Evolutionary conservation across 495 filamentous ascomycete genomes (phyloP), one percentile per base, ranked within the genome.

Genomic region (Sphaerosporella brunnea): DNA sequence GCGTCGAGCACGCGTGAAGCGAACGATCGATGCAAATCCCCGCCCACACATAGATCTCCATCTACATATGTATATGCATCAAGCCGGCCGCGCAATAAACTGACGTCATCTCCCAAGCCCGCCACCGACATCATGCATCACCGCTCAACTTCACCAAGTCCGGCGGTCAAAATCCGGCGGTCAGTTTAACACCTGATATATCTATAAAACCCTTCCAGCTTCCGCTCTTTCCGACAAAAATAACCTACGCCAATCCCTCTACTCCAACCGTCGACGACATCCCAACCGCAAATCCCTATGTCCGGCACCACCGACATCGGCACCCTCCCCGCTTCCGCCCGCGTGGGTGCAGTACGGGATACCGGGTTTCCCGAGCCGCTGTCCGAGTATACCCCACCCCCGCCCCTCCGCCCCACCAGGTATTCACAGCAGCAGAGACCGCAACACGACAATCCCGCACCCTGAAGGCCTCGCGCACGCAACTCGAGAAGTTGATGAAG

Each of bases 311-410:
- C 40, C 24, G 40, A 43, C 24, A 24, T 43, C 40, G 23, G 23
- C 13, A 43, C 40, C 2, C 37, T 10, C 10, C 15, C 15, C 10
- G 15, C 18, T 18, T 26, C 19, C 13, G 26, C 40, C 3, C 7
- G 21, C 40, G 40, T 43, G 13, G 40, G 21, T 18, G 40, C 40
- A 13, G 32, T 20, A 15, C 53, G 42, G 32, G 49, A 58, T 11
- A 58, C 53, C 15, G 53, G 55, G 13, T 57, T 58, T 35, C 46
- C 45, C 5, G 55, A 56, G 13, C 55, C 55, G 4, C 35, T 58
- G n/a, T 56, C 53, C 13, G 20, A 43, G 40, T 43, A 21, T 32
- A 5, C 28, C 36, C 11, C 11, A 4, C 7, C 11, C 36, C 15
- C 36, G 7, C 36, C 36, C 36, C 15, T 20, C 36, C 11, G 1